Base-by-base conservation (phyloP, 495 filamentous ascomycete species). In the Chaetomium cochliodes region DNA sequence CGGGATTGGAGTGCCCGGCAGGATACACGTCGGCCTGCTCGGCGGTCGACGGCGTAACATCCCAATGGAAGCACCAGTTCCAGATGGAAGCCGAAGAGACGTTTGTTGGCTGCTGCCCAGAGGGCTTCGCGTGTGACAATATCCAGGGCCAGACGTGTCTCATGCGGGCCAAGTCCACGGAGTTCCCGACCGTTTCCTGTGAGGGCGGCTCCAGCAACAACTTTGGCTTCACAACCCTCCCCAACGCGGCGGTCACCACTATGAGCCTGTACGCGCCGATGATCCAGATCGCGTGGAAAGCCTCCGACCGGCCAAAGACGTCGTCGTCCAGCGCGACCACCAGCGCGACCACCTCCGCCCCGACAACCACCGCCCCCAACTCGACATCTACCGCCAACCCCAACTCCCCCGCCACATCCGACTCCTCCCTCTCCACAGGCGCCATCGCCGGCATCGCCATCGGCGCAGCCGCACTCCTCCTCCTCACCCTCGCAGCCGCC, bases 21-120 rank as follows among this genome's bases (percentile, higher is more conserved):
- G 75, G 73, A 5, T 73, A 72, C 67, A 66, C 65, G 3, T 65
- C 72, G 9, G 73, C 67, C 0, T 75, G 70, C 58, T 53, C 60
- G 7, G 67, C 67, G 9, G 69, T 60, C 1, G 64, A 60, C 4
- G 73, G 63, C 12, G 55, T 42, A 11, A 49, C 51, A 1, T 47
- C 65, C 18, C 58, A 63, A 15, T 77, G 70, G 71, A 5, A 25
- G 18, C 46, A 72, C 5, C 68, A 74, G 63, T 77, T 63, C 50
- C 28, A 52, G 15, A 65, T 74, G 55, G 60, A 58, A 28, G 3
- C 66, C 0, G 65, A 67, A 6, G 75, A 77, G 61, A 74, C 70
- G 0, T 73, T 73, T 16, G 62, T 73, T 2, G 75, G 73, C 4
- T 77, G 75, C 57, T 77, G 73, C 46, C 73, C 75, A 3, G 39